Evolutionary conservation across 129 eudicot genomes (phyloP), one percentile per base, ranked within the genome.

Genomic region (Calendula officinalis): DNA sequence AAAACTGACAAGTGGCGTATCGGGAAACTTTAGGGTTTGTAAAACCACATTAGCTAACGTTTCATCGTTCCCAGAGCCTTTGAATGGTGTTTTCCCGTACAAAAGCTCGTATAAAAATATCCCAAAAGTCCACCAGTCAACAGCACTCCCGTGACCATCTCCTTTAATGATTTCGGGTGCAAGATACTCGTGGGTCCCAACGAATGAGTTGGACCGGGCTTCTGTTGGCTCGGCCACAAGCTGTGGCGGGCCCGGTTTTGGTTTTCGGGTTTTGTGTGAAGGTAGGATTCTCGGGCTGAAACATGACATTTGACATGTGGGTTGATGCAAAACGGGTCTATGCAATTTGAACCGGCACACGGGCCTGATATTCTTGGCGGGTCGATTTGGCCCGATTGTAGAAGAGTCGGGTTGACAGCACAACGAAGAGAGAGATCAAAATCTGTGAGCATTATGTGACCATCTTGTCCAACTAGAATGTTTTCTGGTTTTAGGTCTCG

Each of bases 71-170:
- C 82, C 85, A 5, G 79, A 30, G 12, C 97, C 97, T 65, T 80
- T 83, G 46, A 90, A 86, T 8, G 97, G 95, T 15, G 97, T 86
- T 66, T 59, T 77, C 11, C 97, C 97, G 56, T 81, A 90, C 8
- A 90, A 81, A 79, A 90, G 97, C 75, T 90, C 97, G 46, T 84
- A 90, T 3, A 90, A 82, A 33, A 90, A 87, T 27, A 90, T 73
- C 7, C 97, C 97, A 35, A 86, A 78, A 2, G 97, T 90, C 97
- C 97, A 90, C 97, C 97, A 90, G 68, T 90, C 97, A 45, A 90
- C 95, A 3, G 92, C 95, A 65, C 95, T 86, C 40, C 97, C 97
- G 56, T 90, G 97, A 0, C 95, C 97, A 56, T 90, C 97, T 3
- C 97, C 95, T 66, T 86, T 86, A 60, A 90, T 90, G 71, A 90